A percentile compares a stretch with the other conserved stretches of the same genome.
These are phyloP conservation scores for Daedaleopsis nitida DNA, from an alignment of 768 basidiomycete genomes.

Conservation along the genomic window DNA sequence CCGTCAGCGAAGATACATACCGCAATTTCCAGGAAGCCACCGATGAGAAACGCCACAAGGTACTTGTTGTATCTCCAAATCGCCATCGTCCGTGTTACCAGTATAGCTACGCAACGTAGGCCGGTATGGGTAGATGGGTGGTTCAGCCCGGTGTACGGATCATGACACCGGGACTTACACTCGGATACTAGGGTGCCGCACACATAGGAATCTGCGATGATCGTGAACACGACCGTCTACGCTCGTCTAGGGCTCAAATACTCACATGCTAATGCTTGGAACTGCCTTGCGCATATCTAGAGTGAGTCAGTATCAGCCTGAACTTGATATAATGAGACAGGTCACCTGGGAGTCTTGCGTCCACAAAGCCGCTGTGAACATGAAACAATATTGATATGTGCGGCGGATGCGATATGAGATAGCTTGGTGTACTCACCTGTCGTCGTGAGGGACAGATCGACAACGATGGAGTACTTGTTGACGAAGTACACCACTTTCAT, in stretches of 20 bases:
- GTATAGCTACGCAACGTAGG: not conserved
- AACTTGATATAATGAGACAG: not conserved
- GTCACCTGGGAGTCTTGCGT: not conserved
- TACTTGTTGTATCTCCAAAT: slow-evolving; percentile 8
- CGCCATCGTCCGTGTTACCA: slow-evolving; percentile 8
- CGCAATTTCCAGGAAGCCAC: not conserved
- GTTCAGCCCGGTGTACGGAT: not conserved
- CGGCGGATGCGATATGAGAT: not conserved
- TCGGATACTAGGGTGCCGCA: not conserved
- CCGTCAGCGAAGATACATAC: not conserved
- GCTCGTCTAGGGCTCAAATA: not conserved
- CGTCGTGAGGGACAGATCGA: not conserved
- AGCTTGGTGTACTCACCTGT: not conserved
- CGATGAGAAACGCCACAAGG: not conserved
- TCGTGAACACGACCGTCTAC: not conserved
- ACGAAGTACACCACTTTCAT: slow-evolving; percentile 14
- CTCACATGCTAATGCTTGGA: not conserved
- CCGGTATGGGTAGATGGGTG: not conserved
- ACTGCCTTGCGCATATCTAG: not conserved
- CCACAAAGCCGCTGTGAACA: not conserved
- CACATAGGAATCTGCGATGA: not conserved
- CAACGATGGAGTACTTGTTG: slow-evolving; percentile 6
- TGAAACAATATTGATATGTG: not conserved
- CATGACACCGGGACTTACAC: not conserved
- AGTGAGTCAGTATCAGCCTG: not conserved